These are phyloP conservation scores for Jacaranda copaia DNA, from an alignment of 257 asterid genomes.

Conservation along the genomic window DNA sequence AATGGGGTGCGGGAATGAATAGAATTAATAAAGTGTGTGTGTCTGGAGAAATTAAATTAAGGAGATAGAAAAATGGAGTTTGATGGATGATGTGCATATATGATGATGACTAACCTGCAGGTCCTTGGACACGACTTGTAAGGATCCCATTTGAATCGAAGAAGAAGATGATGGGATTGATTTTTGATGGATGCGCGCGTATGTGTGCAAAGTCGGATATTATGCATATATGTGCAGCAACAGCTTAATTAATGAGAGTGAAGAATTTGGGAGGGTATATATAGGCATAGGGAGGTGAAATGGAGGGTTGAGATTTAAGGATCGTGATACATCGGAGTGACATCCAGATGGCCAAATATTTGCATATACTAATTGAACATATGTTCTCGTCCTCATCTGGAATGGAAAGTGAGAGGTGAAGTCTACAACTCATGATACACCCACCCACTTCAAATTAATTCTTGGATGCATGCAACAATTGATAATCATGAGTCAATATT, in stretches of 20 bases:
- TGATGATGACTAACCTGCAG: too few relatives aligned
- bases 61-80: not conserved
- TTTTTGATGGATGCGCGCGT: slow-evolving; percentile 22
- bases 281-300: slow-evolving; percentile 28
- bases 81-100: slow-evolving; percentile 44
- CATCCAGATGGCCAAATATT: not conserved
- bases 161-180: too few relatives aligned
- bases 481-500: too few relatives aligned
- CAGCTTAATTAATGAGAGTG: slow-evolving; percentile 29
- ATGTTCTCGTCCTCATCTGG: slow-evolving; percentile 14
- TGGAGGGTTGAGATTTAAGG: slow-evolving; percentile 38
- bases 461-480: not conserved
- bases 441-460: not conserved
- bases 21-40: too few relatives aligned
- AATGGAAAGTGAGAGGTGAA: not conserved
- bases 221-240: not conserved
- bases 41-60: not conserved
- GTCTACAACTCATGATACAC: not conserved
- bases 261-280: slow-evolving; percentile 36
- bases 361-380: slow-evolving; percentile 18
- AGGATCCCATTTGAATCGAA: slow-evolving; percentile 54
- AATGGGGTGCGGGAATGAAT: slow-evolving; percentile 4
- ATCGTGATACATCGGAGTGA: not conserved
- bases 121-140: slow-evolving; percentile 56
- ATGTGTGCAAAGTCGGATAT: not conserved